Evolutionary conservation across 148 eudicot genomes (phyloP), one percentile per base, ranked within the genome.

Genomic region (Spergularia marina): DNA sequence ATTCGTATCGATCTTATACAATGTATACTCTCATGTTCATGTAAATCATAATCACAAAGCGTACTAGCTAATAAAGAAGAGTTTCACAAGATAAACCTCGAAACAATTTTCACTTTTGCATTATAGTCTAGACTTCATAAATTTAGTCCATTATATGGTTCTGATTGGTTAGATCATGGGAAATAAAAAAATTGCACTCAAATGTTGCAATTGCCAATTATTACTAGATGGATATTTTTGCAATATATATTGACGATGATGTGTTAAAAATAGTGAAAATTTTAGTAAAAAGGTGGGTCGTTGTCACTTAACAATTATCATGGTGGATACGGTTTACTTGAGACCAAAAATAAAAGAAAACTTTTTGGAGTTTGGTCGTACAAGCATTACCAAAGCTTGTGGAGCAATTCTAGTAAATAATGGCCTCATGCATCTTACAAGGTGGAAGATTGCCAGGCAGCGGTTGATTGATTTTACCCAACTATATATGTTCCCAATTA

Each of bases 311-410:
- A 23, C 25, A 23, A 78, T 13, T 40, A 25, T 78, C 72, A 63
- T 63, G 25, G 20, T 58, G 21, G 57, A 25, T 71, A 53, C 55
- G 69, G 25, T 15, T 61, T 44, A 3, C 36, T n/a, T 72, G n/a
- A 18, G 65, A 47, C 14, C 47, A 39, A n/a, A 30, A 56, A 14
- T 14, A 53, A 53, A 53, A 17, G 12, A 23, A 10, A 78, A 71
- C 67, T 64, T 58, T 52, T 63, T 10, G 36, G 36, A 30, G 2
- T 61, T 34, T 52, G 16, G 16, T 74, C 59, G 77, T 79, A 68
- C 78, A 79, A 74, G 62, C 74, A 68, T 68, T 68, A 79, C 44
- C 77, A 14, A 73, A 73, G 54, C 51, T 61, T 76, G 78, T 53
- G 70, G 75, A 74, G 75, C 78, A 74, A 53, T 79, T 62, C 20